A percentile compares a stretch with the other conserved stretches of the same genome.
Conservation (phyloP, 768 basidiomycete species). For the Termitomyces sp. region DNA sequence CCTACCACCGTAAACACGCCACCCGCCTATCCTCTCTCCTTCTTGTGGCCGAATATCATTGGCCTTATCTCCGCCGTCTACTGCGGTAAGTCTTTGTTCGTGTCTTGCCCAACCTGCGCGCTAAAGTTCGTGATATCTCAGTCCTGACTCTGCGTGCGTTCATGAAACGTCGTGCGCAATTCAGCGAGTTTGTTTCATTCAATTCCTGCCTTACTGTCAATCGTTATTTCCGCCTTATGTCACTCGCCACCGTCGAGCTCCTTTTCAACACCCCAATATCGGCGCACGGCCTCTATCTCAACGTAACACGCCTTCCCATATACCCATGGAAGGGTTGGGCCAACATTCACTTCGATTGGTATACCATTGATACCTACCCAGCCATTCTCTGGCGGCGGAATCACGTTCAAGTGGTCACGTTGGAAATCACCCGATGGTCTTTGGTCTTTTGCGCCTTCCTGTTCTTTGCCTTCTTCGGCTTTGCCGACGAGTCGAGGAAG, state of each 20-base stretch:
- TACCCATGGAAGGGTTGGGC: constrained; percentile 48
- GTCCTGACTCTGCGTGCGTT: constrained; percentile 38
- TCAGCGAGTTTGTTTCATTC: constrained; percentile 36
- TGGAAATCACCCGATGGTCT: constrained; percentile 49
- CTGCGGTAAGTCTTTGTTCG: constrained; percentile 27
- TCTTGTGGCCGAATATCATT: constrained; percentile 33
- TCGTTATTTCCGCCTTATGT: constrained; percentile 58
- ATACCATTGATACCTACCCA: constrained; percentile 38
- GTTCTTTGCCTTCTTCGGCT: constrained; percentile 69
- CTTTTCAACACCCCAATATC: constrained; percentile 43
- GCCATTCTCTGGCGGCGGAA: constrained; percentile 37
- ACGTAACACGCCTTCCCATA: constrained; percentile 24
- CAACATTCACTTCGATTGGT: constrained; percentile 46
- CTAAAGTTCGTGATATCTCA: too few species aligned
- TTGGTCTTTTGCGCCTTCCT: constrained; percentile 43
- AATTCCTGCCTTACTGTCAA: constrained; percentile 38
- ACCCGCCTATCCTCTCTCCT: constrained; percentile 40
- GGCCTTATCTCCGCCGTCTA: constrained; percentile 36
- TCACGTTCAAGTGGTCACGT: constrained; percentile 12
- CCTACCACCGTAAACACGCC: constrained; percentile 47
- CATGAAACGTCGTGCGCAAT: constrained; percentile 36
- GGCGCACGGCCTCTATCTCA: constrained; percentile 33
- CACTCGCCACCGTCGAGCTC: constrained; percentile 44
- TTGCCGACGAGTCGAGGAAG: constrained; percentile 55
- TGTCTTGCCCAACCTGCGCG: too few species aligned